Base-by-base conservation (phyloP, 371 early-diverging fungal species). In the Circinella umbellata region DNA sequence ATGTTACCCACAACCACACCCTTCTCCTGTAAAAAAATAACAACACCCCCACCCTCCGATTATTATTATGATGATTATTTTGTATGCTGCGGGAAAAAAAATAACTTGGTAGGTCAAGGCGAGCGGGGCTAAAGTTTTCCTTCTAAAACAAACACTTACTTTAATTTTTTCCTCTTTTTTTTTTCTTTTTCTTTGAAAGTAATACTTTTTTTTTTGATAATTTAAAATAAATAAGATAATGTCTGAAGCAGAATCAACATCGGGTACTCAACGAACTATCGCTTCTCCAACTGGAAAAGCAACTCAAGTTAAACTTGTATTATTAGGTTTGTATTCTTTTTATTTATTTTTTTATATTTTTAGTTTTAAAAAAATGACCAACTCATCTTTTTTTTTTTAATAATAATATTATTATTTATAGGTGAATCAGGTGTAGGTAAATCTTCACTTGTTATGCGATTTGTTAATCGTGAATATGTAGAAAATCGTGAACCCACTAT, bases 401-500 rank as follows among this genome's bases (percentile, higher is more conserved):
- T 49, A 9, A 49, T 39, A 39, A 39, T 39, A 39, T 39, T 1
- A 9, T 42, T 42, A 42, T 42, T 42, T 42, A 4, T 85, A 93
- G 94, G 94, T 60, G 94, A 94, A 76, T 92, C 94, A 27, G 94
- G 93, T 62, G 94, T 94, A 53, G 94, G 94, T 60, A 94, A 94
- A 78, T 94, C 94, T 34, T 91, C 91, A 83, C 78, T 93, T 51
- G 91, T 89, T 39, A 75, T 87, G 62, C 94, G 99, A 39, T 97
- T 98, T 76, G 96, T 96, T 42, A 95, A 94, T 80, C 91, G 95
- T 80, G 93, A 96, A 81, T 99, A 96, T 78, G 88, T 92, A 70
- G 97, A 97, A 67, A 95, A 97, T 81, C 93, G 95, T 82, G 98
- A 97, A 74, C 97, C 97, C 39, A 99, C 99, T 37, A 98, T 98